Conservation (phyloP, 129 eudicot species). For the Cynara cardunculus region DNA sequence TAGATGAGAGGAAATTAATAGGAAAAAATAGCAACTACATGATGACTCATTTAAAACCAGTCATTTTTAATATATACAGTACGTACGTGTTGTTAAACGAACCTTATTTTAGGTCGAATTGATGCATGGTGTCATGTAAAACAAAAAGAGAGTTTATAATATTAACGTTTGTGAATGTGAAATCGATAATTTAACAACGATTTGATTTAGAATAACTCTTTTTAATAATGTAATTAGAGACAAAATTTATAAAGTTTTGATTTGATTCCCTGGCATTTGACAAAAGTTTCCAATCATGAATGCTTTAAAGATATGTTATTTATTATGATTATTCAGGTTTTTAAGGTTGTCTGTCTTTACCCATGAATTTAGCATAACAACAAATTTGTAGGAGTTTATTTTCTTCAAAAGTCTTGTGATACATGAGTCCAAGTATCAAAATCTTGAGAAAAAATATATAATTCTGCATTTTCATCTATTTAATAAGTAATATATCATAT, state of each 20-base stretch:
- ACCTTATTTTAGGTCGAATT: background rate
- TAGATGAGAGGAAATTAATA: background rate
- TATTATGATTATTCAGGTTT: background rate
- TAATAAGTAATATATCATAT: no score
- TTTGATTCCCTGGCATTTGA: background rate
- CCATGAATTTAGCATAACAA: background rate
- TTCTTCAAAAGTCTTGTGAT: conserved; percentile 16
- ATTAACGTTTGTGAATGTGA: background rate
- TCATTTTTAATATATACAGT: no score
- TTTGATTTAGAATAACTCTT: background rate
- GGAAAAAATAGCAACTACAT: background rate
- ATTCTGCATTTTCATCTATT: no score
- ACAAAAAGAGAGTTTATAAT: background rate
- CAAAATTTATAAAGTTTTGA: background rate
- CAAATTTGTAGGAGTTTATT: conserved; percentile 20
- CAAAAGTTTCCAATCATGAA: background rate
- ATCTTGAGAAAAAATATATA: background rate
- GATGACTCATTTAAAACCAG: background rate
- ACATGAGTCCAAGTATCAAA: conserved; percentile 27
- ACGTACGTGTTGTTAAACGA: background rate
- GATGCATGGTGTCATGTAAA: background rate
- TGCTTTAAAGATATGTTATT: background rate
- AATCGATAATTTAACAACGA: background rate
- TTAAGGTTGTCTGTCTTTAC: background rate
- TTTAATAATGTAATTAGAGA: background rate